Conservation (phyloP, 495 filamentous ascomycete genomes). For the Chaetomium cochliodes region DNA sequence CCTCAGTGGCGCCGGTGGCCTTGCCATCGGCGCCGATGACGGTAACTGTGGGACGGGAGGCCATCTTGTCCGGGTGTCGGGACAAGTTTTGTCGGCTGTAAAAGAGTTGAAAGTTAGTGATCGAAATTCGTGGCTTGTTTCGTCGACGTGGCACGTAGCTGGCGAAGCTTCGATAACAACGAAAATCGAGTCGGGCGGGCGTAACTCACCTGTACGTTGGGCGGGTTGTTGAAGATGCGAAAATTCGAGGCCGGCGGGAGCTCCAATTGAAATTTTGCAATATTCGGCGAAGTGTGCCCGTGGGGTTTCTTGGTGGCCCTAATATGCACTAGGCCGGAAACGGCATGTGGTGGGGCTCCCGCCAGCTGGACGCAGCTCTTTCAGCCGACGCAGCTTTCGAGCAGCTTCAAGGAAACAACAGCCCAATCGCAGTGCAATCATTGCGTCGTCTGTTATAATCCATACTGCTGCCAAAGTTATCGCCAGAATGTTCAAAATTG, state of each 20-base stretch:
- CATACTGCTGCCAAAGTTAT: too few relatives aligned
- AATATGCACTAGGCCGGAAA: slow-evolving; percentile 31
- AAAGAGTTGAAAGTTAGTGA: slow-evolving; percentile 18
- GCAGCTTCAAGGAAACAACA: neutral
- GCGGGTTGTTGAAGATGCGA: slow-evolving; percentile 33
- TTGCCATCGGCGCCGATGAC: slow-evolving; percentile 91
- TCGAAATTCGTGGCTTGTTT: neutral
- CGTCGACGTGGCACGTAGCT: slow-evolving; percentile 9
- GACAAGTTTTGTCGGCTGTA: slow-evolving; percentile 27
- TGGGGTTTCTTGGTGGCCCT: slow-evolving; percentile 36
- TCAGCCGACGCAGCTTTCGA: slow-evolving; percentile 8
- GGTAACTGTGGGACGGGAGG: slow-evolving; percentile 90
- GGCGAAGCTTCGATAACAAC: slow-evolving; percentile 5
- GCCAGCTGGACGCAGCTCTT: slow-evolving; percentile 22
- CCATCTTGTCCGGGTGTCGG: slow-evolving; percentile 62
- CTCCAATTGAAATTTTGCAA: slow-evolving; percentile 41
- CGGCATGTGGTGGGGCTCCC: slow-evolving; percentile 3
- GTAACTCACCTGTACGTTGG: slow-evolving; percentile 35
- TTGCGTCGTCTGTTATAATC: too few relatives aligned
- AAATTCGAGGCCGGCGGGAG: slow-evolving; percentile 33
- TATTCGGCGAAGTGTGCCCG: slow-evolving; percentile 36
- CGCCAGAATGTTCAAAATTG: too few relatives aligned
- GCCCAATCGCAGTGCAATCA: neutral
- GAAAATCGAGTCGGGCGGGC: slow-evolving; percentile 12
- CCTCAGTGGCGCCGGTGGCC: slow-evolving; percentile 78